These are phyloP conservation scores for Davidsoniella neocaledoniae DNA, from an alignment of 2,329 filamentous ascomycete species.

Conservation along the genomic window DNA sequence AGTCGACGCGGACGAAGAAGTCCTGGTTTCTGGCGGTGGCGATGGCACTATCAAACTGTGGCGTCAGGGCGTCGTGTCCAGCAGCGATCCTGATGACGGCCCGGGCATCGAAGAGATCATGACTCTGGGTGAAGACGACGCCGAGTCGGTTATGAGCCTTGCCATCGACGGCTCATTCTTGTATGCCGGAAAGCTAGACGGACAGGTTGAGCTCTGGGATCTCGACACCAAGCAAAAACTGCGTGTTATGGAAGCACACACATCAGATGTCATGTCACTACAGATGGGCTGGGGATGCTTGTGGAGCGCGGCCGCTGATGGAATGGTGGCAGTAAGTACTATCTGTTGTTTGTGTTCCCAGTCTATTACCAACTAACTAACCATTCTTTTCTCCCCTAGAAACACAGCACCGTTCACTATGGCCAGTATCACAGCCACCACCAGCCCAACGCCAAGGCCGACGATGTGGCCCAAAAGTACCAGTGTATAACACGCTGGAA, in stretches of 20 bases:
- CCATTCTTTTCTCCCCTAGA: conserved; percentile 24
- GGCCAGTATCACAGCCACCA: conserved; percentile 34
- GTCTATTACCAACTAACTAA: background rate
- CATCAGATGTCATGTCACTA: conserved; percentile 69
- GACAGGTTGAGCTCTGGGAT: conserved; percentile 91
- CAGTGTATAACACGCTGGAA: conserved; percentile 63
- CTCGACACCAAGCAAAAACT: conserved; percentile 84
- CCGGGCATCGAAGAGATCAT: conserved; percentile 54
- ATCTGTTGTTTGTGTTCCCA: background rate
- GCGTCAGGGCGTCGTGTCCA: conserved; percentile 34
- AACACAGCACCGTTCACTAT: conserved; percentile 50
- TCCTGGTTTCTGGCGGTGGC: conserved; percentile 78
- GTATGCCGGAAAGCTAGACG: conserved; percentile 76
- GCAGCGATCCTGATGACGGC: conserved; percentile 20
- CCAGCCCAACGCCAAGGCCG: conserved; percentile 17
- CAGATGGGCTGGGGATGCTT: conserved; percentile 73
- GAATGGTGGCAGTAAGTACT: conserved; percentile 57
- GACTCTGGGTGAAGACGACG: conserved; percentile 42
- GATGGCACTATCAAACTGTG: conserved; percentile 94
- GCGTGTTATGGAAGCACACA: conserved; percentile 66
- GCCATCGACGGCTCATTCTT: conserved; percentile 81
- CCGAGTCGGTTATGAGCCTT: conserved; percentile 54
- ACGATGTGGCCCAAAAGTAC: conserved; percentile 59
- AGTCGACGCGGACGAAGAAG: conserved; percentile 56
- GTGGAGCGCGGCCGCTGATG: conserved; percentile 78